A percentile compares a stretch with the other conserved stretches of the same genome.
Conservation (phyloP, 2,329 filamentous ascomycete genomes). For the Scedosporium apiospermum region DNA sequence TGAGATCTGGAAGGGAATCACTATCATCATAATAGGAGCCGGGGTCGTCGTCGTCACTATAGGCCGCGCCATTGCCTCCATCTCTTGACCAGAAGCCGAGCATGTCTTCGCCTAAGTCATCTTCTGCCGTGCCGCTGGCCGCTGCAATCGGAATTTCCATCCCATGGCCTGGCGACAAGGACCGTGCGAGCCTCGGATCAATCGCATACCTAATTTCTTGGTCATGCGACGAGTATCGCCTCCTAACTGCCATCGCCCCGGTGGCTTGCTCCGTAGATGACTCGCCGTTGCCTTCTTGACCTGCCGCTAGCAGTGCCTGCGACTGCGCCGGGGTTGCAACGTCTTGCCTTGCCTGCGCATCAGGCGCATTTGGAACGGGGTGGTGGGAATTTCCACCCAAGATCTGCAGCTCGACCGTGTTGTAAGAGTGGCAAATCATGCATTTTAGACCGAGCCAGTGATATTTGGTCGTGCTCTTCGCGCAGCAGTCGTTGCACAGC, state of each 20-base stretch:
- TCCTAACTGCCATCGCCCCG: constrained; percentile 11
- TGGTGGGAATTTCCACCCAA: constrained; percentile 30
- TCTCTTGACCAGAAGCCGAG: constrained; percentile 40
- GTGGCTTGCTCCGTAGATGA: constrained; percentile 1
- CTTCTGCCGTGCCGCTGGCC: constrained; percentile 18
- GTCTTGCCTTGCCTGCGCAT: not conserved
- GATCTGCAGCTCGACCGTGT: constrained; percentile 57
- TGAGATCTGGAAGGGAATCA: constrained; percentile 14
- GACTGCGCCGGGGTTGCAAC: not conserved
- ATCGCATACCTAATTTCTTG: constrained; percentile 21
- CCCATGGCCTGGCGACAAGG: constrained; percentile 29
- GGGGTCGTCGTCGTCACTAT: constrained; percentile 31
- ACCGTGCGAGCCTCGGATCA: constrained; percentile 33
- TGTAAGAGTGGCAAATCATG: constrained; percentile 60
- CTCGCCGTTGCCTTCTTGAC: not conserved
- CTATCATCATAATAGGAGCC: constrained; percentile 33
- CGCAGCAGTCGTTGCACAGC: constrained; percentile 90
- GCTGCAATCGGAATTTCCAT: constrained; percentile 15
- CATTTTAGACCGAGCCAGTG: constrained; percentile 96
- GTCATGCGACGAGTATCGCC: constrained; percentile 29
- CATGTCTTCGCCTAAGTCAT: constrained; percentile 46
- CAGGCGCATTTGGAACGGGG: not conserved
- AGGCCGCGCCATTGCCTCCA: constrained; percentile 14
- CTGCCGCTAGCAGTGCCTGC: not conserved
- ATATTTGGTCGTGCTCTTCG: constrained; percentile 76